A percentile compares a stretch with the other conserved stretches of the same genome.
These are phyloP conservation scores for Phalaenopsis hybrid DNA, from an alignment of 116 monocot genomes.

Conservation along the genomic window DNA sequence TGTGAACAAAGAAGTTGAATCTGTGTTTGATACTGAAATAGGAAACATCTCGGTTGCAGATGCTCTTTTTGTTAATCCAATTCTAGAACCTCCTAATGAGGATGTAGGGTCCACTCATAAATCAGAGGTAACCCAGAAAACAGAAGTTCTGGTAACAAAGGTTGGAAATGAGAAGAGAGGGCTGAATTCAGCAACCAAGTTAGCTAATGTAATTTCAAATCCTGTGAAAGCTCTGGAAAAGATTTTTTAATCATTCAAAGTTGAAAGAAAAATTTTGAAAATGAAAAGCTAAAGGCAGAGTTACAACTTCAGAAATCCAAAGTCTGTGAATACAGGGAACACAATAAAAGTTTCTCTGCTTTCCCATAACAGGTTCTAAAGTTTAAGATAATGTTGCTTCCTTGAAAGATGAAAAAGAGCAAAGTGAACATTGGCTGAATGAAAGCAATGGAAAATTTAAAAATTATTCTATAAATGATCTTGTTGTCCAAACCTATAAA, in stretches of 20 bases:
- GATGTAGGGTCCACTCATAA: constrained; percentile 4
- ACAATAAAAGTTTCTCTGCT: constrained; percentile 43
- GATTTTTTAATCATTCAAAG: constrained; percentile 39
- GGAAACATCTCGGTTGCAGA: too few species aligned
- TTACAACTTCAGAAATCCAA: constrained; percentile 41
- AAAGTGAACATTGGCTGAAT: background rate
- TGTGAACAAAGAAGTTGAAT: too few species aligned
- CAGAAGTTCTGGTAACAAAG: too few species aligned
- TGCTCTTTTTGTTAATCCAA: background rate
- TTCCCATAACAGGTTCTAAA: constrained; percentile 34
- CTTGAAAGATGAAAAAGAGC: constrained; percentile 46
- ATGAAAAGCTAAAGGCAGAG: constrained; percentile 50
- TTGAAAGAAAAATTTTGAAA: constrained; percentile 64
- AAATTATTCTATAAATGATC: too few species aligned
- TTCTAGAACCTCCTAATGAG: constrained; percentile 17
- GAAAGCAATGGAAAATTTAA: too few species aligned
- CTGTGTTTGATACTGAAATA: too few species aligned
- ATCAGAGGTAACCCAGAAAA: too few species aligned
- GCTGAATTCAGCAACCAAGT: too few species aligned
- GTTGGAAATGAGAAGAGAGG: too few species aligned
- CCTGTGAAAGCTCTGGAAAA: constrained; percentile 28
- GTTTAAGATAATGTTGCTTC: constrained; percentile 49
- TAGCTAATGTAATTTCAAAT: too few species aligned
- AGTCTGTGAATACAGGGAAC: constrained; percentile 36
- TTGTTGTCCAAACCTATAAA: too few species aligned